These are phyloP conservation scores for Cyberlindnera bimundalis DNA, from an alignment of 805 yeast genomes.

Conservation along the genomic window DNA sequence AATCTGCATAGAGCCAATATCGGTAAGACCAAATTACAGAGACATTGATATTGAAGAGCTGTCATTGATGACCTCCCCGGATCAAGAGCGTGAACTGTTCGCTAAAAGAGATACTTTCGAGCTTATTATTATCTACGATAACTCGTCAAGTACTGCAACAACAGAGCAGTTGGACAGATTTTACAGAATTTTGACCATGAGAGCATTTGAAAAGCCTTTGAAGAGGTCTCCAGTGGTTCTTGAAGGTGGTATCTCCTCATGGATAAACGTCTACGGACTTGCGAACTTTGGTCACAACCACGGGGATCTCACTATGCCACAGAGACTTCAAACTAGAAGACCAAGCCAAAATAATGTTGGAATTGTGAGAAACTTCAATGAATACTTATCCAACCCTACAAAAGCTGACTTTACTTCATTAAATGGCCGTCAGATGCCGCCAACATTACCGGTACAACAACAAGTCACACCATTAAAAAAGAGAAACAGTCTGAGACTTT, in stretches of 20 bases:
- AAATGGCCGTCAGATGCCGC: slow-evolving; percentile 13
- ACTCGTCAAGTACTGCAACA: slow-evolving; percentile 3
- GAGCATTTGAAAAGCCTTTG: slow-evolving; percentile 34
- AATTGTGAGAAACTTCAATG: slow-evolving; percentile 16
- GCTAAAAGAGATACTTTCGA: slow-evolving; percentile 52
- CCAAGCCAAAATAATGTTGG: slow-evolving; percentile 5
- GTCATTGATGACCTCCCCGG: slow-evolving; percentile 55
- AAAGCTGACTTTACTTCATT: slow-evolving; percentile 18
- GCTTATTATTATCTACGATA: slow-evolving; percentile 54
- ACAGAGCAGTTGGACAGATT: slow-evolving; percentile 10
- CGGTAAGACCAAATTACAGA: slow-evolving; percentile 45
- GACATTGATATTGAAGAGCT: slow-evolving; percentile 66
- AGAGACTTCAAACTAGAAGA: slow-evolving; percentile 13
- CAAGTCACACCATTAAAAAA: slow-evolving; percentile 7
- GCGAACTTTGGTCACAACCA: slow-evolving; percentile 21
- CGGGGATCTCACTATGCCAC: slow-evolving; percentile 19
- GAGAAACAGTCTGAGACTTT: slow-evolving; percentile 8
- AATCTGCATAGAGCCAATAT: slow-evolving; percentile 74
- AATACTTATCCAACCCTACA: slow-evolving; percentile 19
- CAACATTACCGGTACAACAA: slow-evolving; percentile 2
- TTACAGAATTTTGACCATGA: slow-evolving; percentile 31
- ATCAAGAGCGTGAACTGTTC: slow-evolving; percentile 52
- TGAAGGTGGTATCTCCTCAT: slow-evolving; percentile 53
- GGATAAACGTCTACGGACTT: slow-evolving; percentile 31
- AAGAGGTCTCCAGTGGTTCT: slow-evolving; percentile 43